Evolutionary conservation across 2,329 filamentous ascomycete species (phyloP).

Genomic region (Neonectria magnoliae): DNA sequence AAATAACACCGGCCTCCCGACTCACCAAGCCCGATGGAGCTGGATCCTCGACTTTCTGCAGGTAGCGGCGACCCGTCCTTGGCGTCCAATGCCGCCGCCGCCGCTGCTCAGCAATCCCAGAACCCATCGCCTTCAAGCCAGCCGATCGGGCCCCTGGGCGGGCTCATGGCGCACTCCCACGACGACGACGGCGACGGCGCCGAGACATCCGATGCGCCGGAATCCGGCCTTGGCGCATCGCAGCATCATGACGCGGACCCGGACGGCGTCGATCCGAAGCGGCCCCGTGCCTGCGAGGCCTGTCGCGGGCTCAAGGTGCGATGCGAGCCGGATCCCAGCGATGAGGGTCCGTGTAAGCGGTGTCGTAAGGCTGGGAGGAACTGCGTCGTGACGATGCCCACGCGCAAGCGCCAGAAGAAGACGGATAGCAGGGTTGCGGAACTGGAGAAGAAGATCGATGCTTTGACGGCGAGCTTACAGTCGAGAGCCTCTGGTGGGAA

Average conservation of each 20-base stretch:
- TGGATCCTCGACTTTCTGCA: constrained; percentile 46
- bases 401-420: constrained; percentile 87
- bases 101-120: constrained; percentile 20
- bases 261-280: constrained; percentile 64
- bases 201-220: constrained; percentile 39
- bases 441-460: constrained; percentile 92
- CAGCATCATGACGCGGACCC: constrained; percentile 33
- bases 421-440: constrained; percentile 89
- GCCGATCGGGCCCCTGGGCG: constrained; percentile 15
- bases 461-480: constrained; percentile 81
- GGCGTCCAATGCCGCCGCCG: constrained; percentile 20
- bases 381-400: constrained; percentile 80
- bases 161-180: constrained; percentile 27
- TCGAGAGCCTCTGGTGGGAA: constrained; percentile 52
- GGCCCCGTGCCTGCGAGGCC: constrained; percentile 77
- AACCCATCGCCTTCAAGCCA: constrained; percentile 33
- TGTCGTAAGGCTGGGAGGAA: constrained; percentile 83
- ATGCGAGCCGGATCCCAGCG: constrained; percentile 79
- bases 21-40: constrained; percentile 44
- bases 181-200: constrained; percentile 31
- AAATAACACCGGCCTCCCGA: constrained; percentile 29
- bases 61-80: constrained; percentile 37
- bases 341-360: constrained; percentile 74
- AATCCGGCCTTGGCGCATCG: constrained; percentile 29
- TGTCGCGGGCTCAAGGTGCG: constrained; percentile 83